These are phyloP conservation scores for Bathelium albidoporum DNA, from an alignment of 495 filamentous ascomycete species.

Conservation along the genomic window DNA sequence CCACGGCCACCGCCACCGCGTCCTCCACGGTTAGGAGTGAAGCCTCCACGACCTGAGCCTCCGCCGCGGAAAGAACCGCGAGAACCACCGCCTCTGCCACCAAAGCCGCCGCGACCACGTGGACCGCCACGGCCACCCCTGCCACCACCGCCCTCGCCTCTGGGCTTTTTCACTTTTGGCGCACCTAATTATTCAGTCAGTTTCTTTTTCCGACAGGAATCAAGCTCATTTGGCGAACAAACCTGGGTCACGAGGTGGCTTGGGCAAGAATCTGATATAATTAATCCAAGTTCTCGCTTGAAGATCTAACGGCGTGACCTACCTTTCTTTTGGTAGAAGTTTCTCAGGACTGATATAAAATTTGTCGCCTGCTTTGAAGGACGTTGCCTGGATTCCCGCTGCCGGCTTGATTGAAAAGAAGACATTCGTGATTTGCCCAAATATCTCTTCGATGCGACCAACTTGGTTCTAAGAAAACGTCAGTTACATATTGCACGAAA, in stretches of 20 bases:
- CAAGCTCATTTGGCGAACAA: constrained; percentile 13
- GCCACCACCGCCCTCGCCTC: constrained; percentile 38
- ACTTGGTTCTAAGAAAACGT: constrained; percentile 60
- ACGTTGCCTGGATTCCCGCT: constrained; percentile 87
- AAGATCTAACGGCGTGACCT: constrained; percentile 13
- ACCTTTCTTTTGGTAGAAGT: constrained; percentile 83
- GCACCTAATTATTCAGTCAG: constrained; percentile 30
- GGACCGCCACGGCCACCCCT: constrained; percentile 31
- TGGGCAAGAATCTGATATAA: constrained; percentile 67
- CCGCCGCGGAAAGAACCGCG: constrained; percentile 18
- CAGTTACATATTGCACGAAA: not conserved
- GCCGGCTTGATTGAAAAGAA: constrained; percentile 96
- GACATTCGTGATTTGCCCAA: constrained; percentile 90
- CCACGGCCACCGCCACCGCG: constrained; percentile 7
- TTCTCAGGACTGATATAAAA: constrained; percentile 94
- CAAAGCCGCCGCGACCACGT: constrained; percentile 18
- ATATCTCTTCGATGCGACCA: constrained; percentile 90
- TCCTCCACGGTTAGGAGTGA: constrained; percentile 6
- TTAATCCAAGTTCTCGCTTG: not conserved
- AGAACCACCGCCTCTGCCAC: constrained; percentile 8
- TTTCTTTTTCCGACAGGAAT: constrained; percentile 5
- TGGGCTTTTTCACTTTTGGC: constrained; percentile 41
- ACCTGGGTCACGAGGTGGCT: constrained; percentile 75
- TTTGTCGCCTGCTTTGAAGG: constrained; percentile 93
- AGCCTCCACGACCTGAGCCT: constrained; percentile 17